These are phyloP conservation scores for Pseudogymnoascus sp. DNA, from an alignment of 2,329 filamentous ascomycete genomes.

Conservation along the genomic window DNA sequence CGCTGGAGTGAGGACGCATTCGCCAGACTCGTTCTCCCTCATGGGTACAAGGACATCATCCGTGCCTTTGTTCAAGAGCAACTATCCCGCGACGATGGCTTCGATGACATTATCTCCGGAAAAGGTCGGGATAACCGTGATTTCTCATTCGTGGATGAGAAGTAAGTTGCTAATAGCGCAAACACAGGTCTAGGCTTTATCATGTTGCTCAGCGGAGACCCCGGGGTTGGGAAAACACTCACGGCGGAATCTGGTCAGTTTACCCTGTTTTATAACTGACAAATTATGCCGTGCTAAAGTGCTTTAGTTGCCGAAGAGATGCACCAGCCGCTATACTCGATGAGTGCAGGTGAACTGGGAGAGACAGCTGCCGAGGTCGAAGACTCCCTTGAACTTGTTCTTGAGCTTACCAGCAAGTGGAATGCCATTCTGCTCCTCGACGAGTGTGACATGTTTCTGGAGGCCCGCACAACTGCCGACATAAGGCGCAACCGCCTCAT, in stretches of 20 bases:
- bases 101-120: slow-evolving; percentile 46
- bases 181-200: slow-evolving; percentile 13
- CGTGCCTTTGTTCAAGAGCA: slow-evolving; percentile 44
- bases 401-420: slow-evolving; percentile 68
- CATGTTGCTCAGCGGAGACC: slow-evolving; percentile 37
- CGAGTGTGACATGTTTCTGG: slow-evolving; percentile 58
- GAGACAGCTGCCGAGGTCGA: slow-evolving; percentile 55
- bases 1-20: slow-evolving; percentile 44
- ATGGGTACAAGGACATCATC: slow-evolving; percentile 45
- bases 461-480: slow-evolving; percentile 25
- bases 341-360: slow-evolving; percentile 63
- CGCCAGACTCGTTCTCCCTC: slow-evolving; percentile 40
- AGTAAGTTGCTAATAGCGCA: not conserved
- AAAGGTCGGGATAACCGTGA: slow-evolving; percentile 35
- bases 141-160: not conserved
- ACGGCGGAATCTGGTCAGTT: slow-evolving; percentile 55
- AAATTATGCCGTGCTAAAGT: not conserved
- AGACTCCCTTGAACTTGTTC: slow-evolving; percentile 54
- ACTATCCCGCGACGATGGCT: slow-evolving; percentile 33
- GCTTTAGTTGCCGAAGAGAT: slow-evolving; percentile 38
- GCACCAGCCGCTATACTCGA: slow-evolving; percentile 40
- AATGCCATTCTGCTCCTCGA: slow-evolving; percentile 65
- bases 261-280: not conserved
- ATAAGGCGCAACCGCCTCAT: slow-evolving; percentile 36
- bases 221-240: slow-evolving; percentile 59